Percentiles rank a stretch among this genome's conserved stretches.
Conservation (phyloP, 1,139 yeast genomes). For the Debaryomyces nepalensis region DNA sequence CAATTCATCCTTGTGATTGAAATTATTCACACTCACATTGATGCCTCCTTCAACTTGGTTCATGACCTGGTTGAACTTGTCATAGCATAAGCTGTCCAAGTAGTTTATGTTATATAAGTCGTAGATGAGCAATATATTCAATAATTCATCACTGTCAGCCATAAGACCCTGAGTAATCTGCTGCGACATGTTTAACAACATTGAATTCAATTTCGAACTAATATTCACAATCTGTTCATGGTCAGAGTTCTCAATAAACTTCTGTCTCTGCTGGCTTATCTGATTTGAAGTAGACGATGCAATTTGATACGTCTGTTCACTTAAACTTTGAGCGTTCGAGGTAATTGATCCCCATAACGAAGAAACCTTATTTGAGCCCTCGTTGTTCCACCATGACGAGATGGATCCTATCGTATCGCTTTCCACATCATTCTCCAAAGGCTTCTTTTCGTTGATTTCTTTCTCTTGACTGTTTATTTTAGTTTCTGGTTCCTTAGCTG, state of each 20-base stretch:
- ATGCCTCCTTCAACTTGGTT: constrained; percentile 92
- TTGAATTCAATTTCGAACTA: constrained; percentile 39
- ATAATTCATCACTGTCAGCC: constrained; percentile 63
- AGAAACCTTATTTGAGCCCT: constrained; percentile 77
- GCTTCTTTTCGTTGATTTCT: constrained; percentile 2
- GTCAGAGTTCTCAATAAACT: constrained; percentile 32
- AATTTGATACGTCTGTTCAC: constrained; percentile 49
- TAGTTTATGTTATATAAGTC: constrained; percentile 76
- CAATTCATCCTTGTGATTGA: constrained; percentile 42
- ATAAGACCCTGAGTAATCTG: constrained; percentile 65
- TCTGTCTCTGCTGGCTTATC: constrained; percentile 47
- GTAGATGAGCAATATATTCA: constrained; percentile 62
- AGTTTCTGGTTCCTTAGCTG: constrained; percentile 11
- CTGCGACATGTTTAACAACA: constrained; percentile 43
- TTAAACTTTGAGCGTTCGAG: constrained; percentile 45
- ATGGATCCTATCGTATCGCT: constrained; percentile 72
- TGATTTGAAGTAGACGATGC: constrained; percentile 51
- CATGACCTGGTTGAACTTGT: constrained; percentile 82
- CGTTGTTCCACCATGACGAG: constrained; percentile 80
- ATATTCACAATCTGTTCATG: constrained; percentile 37
- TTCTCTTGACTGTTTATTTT: constrained; percentile 10
- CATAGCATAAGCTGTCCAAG: constrained; percentile 65
- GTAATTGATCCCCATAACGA: constrained; percentile 66
- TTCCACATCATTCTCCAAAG: constrained; percentile 28
- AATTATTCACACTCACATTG: constrained; percentile 58